phyloP scores from a whole-genome alignment of 805 yeast genomes.

The Kuraishia ogatae region DNA sequence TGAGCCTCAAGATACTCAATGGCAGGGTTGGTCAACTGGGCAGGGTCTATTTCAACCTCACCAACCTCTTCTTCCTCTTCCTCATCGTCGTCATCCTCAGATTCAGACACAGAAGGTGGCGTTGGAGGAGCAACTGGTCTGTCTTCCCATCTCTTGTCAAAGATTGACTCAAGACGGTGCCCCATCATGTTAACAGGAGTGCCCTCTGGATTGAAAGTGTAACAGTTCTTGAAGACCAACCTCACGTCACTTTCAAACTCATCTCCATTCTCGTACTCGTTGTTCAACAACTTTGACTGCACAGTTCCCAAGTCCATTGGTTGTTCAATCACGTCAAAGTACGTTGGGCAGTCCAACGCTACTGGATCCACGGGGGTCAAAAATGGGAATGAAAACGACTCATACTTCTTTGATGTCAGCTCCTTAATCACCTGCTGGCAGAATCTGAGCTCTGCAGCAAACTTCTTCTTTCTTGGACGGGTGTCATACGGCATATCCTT shows the following conservation, averaged over 20 bases:
- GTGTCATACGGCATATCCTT: constrained; percentile 88
- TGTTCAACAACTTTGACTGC: constrained; percentile 70
- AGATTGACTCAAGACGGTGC: constrained; percentile 77
- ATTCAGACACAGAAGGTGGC: constrained; percentile 39
- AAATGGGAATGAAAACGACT: constrained; percentile 81
- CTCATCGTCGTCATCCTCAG: constrained; percentile 38
- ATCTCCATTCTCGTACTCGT: constrained; percentile 82
- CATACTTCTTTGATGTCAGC: constrained; percentile 73
- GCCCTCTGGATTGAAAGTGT: constrained; percentile 92
- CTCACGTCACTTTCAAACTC: constrained; percentile 80
- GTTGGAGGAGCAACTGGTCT: constrained; percentile 65
- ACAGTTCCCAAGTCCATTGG: constrained; percentile 96
- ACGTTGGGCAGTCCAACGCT: constrained; percentile 86
- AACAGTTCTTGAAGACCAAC: constrained; percentile 82
- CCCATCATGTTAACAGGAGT: constrained; percentile 96
- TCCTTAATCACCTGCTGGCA: constrained; percentile 80
- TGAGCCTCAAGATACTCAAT: constrained; percentile 85
- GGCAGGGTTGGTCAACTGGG: constrained; percentile 75
- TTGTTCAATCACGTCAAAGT: constrained; percentile 73
- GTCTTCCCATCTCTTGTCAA: constrained; percentile 83
- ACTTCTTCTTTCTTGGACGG: constrained; percentile 86
- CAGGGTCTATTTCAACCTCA: constrained; percentile 50
- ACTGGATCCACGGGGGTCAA: constrained; percentile 92
- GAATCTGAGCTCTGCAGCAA: constrained; percentile 81
- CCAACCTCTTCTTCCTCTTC: constrained; percentile 38